phyloP scores from a whole-genome alignment of 352 stramenopile genomes.

The Phytophthora podocarpi region DNA sequence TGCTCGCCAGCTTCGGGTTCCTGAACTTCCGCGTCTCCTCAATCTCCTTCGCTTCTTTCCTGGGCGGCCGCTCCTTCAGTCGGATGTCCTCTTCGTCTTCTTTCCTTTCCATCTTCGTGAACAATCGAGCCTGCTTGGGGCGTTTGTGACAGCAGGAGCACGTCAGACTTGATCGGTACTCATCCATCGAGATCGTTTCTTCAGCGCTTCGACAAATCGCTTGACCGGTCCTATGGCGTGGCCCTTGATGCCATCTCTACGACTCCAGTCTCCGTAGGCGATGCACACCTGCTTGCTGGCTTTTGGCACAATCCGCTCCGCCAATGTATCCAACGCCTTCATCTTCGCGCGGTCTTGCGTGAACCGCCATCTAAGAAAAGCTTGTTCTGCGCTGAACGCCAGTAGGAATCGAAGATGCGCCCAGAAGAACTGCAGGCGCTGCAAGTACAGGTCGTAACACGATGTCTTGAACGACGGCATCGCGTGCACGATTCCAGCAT shows the following conservation, averaged over 20 bases:
- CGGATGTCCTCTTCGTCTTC: not conserved
- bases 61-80: not conserved
- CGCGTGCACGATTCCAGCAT: not conserved
- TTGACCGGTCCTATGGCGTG: conserved; percentile 6
- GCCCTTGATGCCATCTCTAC: conserved; percentile 12
- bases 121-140: not conserved
- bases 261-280: conserved; percentile 13
- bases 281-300: conserved; percentile 5
- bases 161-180: conserved; percentile 17
- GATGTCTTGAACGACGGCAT: conserved; percentile 32
- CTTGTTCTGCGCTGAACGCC: not conserved
- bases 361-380: conserved; percentile 16
- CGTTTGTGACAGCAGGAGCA: conserved; percentile 16
- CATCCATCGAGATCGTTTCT: conserved; percentile 16
- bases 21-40: not conserved
- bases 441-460: not conserved
- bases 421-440: conserved; percentile 21
- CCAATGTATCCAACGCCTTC: conserved; percentile 4
- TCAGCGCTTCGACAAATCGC: too few species aligned
- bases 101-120: not conserved
- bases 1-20: conserved; percentile 1
- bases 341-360: not conserved
- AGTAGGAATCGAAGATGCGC: not conserved
- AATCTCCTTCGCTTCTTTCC: conserved; percentile 7
- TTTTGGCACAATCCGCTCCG: not conserved